These are phyloP conservation scores for Mycena galericulata DNA, from an alignment of 768 basidiomycete genomes.

Conservation along the genomic window DNA sequence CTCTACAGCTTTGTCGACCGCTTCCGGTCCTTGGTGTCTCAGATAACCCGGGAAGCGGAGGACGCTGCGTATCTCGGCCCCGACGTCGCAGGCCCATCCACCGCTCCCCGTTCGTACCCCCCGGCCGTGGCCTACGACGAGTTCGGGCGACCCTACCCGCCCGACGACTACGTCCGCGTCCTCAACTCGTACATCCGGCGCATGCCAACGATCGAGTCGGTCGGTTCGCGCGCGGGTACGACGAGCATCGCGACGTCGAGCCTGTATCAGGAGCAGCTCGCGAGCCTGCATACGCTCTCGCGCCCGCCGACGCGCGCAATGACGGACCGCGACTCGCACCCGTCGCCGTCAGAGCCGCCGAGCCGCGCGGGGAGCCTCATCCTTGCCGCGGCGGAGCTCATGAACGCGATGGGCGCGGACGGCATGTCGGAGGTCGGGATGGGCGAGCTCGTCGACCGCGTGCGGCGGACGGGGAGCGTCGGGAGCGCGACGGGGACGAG, in stretches of 20 bases:
- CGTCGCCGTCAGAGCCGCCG: no score
- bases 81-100: constrained; percentile 11
- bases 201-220: constrained; percentile 86
- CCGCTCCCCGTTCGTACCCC: constrained; percentile 37
- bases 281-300: constrained; percentile 41
- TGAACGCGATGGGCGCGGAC: constrained; percentile 9
- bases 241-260: neutral
- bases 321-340: constrained; percentile 46
- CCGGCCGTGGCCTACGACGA: constrained; percentile 58
- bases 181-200: constrained; percentile 75
- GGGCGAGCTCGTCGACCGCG: constrained; percentile 12
- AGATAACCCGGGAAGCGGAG: constrained; percentile 66
- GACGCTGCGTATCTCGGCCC: constrained; percentile 45
- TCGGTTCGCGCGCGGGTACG: constrained; percentile 66
- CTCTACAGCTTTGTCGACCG: constrained; percentile 59
- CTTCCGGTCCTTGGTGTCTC: constrained; percentile 63
- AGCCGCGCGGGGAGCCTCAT: constrained; percentile 51
- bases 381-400: constrained; percentile 44
- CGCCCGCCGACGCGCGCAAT: constrained; percentile 56
- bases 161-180: constrained; percentile 67
- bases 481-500: constrained; percentile 11
- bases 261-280: constrained; percentile 2
- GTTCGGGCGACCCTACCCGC: constrained; percentile 58
- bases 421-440: constrained; percentile 27
- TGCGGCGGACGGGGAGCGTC: constrained; percentile 22